phyloP scores from a whole-genome alignment of 2,329 filamentous ascomycete genomes.

The Botrytis hyacinthi region DNA sequence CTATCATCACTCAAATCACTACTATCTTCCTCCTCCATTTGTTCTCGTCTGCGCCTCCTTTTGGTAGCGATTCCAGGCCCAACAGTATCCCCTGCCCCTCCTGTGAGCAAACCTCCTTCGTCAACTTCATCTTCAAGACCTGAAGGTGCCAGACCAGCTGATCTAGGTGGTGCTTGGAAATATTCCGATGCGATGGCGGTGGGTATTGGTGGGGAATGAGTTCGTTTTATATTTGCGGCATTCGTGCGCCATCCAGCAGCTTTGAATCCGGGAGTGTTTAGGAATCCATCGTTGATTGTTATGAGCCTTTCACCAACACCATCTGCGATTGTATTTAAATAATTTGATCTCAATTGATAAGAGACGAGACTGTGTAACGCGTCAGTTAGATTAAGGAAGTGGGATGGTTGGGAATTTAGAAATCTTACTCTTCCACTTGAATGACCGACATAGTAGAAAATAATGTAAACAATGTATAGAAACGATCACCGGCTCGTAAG shows the following conservation, averaged over 20 bases:
- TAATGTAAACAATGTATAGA: neutral
- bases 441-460: slow-evolving; percentile 38
- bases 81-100: slow-evolving; percentile 63
- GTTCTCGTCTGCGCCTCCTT: slow-evolving; percentile 64
- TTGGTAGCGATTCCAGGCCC: slow-evolving; percentile 66
- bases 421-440: slow-evolving; percentile 41
- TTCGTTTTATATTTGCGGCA: slow-evolving; percentile 73
- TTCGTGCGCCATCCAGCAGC: slow-evolving; percentile 77
- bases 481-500: slow-evolving; percentile 13
- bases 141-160: slow-evolving; percentile 51
- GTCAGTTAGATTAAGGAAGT: slow-evolving; percentile 9
- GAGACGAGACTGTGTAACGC: slow-evolving; percentile 64
- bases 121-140: slow-evolving; percentile 66
- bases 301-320: slow-evolving; percentile 83
- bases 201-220: slow-evolving; percentile 81
- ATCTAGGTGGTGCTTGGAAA: slow-evolving; percentile 68
- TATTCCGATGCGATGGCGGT: slow-evolving; percentile 81
- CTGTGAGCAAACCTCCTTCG: slow-evolving; percentile 66
- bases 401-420: neutral
- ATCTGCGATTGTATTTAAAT: slow-evolving; percentile 76
- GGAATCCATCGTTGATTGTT: slow-evolving; percentile 73
- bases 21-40: slow-evolving; percentile 76
- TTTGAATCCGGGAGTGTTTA: slow-evolving; percentile 80
- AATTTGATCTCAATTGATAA: slow-evolving; percentile 78
- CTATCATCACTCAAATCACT: slow-evolving; percentile 83